These are phyloP conservation scores for Prunus padus DNA, from an alignment of 306 rosid genomes.

Conservation along the genomic window DNA sequence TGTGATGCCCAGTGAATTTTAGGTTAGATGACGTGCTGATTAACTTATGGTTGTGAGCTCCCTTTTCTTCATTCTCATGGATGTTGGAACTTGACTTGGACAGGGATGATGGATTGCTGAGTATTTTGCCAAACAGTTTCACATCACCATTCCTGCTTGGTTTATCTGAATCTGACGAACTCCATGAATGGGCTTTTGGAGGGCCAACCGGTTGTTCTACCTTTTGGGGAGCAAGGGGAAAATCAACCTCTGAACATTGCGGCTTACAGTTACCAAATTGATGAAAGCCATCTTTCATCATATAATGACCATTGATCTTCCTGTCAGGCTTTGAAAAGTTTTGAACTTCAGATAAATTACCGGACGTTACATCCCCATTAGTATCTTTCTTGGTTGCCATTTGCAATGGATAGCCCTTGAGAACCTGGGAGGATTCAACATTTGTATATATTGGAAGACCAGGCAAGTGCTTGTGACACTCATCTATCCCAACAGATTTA, in stretches of 20 bases:
- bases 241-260: constrained; percentile 34
- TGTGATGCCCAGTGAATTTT: constrained; percentile 45
- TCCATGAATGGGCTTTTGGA: constrained; percentile 26
- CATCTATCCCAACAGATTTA: constrained; percentile 40
- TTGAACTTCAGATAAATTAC: constrained; percentile 33
- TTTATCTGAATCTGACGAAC: constrained; percentile 58
- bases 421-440: constrained; percentile 42
- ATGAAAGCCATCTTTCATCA: constrained; percentile 21
- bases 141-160: constrained; percentile 77
- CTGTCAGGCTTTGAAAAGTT: constrained; percentile 25
- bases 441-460: constrained; percentile 25
- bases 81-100: constrained; percentile 44
- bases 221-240: constrained; percentile 51
- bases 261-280: constrained; percentile 33
- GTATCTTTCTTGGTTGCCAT: constrained; percentile 43
- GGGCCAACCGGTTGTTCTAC: constrained; percentile 34
- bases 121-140: constrained; percentile 88
- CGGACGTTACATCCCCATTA: constrained; percentile 43
- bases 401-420: constrained; percentile 53
- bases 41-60: constrained; percentile 34
- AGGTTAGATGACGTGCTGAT: constrained; percentile 48
- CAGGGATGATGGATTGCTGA: constrained; percentile 53
- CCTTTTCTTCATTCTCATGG: constrained; percentile 49
- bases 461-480: constrained; percentile 28
- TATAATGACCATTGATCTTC: constrained; percentile 13